A percentile compares a stretch with the other conserved stretches of the same genome.
These are phyloP conservation scores for Phaeosphaeriaceae sp. DNA, from an alignment of 2,329 filamentous ascomycete species.

Conservation along the genomic window DNA sequence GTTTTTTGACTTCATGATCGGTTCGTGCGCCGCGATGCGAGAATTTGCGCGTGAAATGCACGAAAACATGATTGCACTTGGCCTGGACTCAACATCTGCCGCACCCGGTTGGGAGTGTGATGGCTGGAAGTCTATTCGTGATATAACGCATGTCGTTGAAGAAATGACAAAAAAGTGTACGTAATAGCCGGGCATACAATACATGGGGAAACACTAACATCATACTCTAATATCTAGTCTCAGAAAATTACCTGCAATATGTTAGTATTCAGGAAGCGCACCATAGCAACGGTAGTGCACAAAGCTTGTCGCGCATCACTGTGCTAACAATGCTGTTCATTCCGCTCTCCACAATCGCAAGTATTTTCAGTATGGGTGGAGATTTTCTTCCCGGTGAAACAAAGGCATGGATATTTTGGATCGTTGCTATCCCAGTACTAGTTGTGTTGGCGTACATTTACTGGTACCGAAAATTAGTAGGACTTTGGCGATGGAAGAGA, in stretches of 20 bases:
- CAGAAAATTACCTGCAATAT: constrained; percentile 10
- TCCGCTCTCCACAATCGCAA: constrained; percentile 9
- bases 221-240: not conserved
- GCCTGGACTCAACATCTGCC: not conserved
- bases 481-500: not conserved
- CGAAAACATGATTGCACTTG: constrained; percentile 11
- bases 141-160: constrained; percentile 1
- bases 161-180: not conserved
- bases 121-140: constrained; percentile 10
- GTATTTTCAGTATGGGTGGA: constrained; percentile 12
- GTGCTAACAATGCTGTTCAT: constrained; percentile 15
- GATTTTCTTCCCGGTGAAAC: constrained; percentile 9
- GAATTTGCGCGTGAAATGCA: constrained; percentile 10
- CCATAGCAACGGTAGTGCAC: constrained; percentile 8
- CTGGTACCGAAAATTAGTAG: not conserved
- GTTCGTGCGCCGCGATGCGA: constrained; percentile 10
- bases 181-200: no score
- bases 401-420: constrained; percentile 13
- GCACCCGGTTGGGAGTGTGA: constrained; percentile 8
- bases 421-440: constrained; percentile 3
- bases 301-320: constrained; percentile 8
- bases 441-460: not conserved
- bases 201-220: no score
- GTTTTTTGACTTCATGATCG: constrained; percentile 13
- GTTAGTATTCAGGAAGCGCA: constrained; percentile 14